Conservation (phyloP, 177 flowering plant species). For the Vitis hybrid region DNA sequence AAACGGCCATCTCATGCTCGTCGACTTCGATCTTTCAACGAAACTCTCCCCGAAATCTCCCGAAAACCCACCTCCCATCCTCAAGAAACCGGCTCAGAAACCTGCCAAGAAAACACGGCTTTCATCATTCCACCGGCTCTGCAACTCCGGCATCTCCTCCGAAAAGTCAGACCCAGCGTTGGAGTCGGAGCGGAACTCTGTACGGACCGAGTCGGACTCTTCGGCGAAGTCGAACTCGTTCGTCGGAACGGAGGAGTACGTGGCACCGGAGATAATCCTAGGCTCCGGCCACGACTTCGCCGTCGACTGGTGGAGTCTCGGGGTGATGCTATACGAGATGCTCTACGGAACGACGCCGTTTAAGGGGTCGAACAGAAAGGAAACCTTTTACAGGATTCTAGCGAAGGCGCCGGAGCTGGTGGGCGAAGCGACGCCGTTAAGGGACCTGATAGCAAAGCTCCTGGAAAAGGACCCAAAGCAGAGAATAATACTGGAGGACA, state of each 20-base stretch:
- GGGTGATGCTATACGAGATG: constrained; percentile 84
- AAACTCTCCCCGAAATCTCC: constrained; percentile 40
- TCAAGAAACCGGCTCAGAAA: background rate
- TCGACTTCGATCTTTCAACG: constrained; percentile 88
- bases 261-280: constrained; percentile 80
- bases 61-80: background rate
- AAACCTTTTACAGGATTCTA: constrained; percentile 69
- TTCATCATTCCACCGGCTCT: constrained; percentile 11
- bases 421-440: constrained; percentile 71
- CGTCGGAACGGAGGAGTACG: constrained; percentile 94
- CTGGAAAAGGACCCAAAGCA: constrained; percentile 63
- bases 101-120: constrained; percentile 14
- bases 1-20: constrained; percentile 85
- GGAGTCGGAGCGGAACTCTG: background rate
- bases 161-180: constrained; percentile 14
- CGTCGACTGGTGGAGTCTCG: constrained; percentile 90
- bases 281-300: constrained; percentile 80
- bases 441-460: constrained; percentile 64
- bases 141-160: constrained; percentile 34
- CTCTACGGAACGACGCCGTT: constrained; percentile 86
- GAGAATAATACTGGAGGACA: constrained; percentile 50
- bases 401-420: constrained; percentile 49
- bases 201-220: constrained; percentile 8
- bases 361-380: constrained; percentile 63
- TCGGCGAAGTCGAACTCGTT: constrained; percentile 72